These are phyloP conservation scores for Penicillium atrosanguineum DNA, from an alignment of 495 filamentous ascomycete species.

Conservation along the genomic window DNA sequence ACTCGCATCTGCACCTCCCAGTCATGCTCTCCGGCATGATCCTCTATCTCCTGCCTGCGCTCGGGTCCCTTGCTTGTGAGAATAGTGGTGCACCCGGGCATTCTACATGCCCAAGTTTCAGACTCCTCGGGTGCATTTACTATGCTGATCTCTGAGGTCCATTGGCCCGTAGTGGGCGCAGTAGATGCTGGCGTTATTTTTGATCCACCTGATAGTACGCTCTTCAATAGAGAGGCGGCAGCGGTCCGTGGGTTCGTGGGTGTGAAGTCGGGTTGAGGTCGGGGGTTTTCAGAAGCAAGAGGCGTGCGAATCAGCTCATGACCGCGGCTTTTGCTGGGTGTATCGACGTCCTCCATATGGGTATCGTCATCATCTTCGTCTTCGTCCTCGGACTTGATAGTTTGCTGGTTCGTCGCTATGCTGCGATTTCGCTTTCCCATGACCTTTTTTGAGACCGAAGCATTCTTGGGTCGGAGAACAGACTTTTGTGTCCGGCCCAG, in stretches of 20 bases:
- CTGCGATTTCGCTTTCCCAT: slow-evolving; percentile 49
- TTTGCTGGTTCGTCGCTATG: slow-evolving; percentile 27
- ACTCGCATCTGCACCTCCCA: slow-evolving; percentile 57
- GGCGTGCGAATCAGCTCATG: slow-evolving; percentile 45
- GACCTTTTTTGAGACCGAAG: slow-evolving; percentile 37
- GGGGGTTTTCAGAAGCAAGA: slow-evolving; percentile 34
- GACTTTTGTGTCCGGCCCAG: slow-evolving; percentile 46
- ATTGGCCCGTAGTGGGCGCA: slow-evolving; percentile 17
- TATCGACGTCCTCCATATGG: slow-evolving; percentile 39
- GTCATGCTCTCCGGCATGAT: slow-evolving; percentile 68
- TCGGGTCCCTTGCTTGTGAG: slow-evolving; percentile 55
- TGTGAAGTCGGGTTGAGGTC: slow-evolving; percentile 28
- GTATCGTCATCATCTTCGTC: slow-evolving; percentile 38
- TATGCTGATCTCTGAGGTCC: slow-evolving; percentile 39
- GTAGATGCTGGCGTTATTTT: slow-evolving; percentile 4
- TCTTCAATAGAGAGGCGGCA: slow-evolving; percentile 33
- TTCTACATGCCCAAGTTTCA: slow-evolving; percentile 68
- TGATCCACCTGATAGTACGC: slow-evolving; percentile 29
- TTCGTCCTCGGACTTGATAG: slow-evolving; percentile 30
- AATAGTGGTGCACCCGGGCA: slow-evolving; percentile 65
- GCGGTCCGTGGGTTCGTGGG: slow-evolving; percentile 30
- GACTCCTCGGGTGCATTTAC: slow-evolving; percentile 26
- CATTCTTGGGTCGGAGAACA: slow-evolving; percentile 49
- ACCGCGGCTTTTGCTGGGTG: slow-evolving; percentile 44
- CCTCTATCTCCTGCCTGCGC: slow-evolving; percentile 57